Evolutionary conservation across 2,329 filamentous ascomycete genomes (phyloP), one percentile per base, ranked within the genome.

Genomic region (Pseudocercospora cruenta): DNA sequence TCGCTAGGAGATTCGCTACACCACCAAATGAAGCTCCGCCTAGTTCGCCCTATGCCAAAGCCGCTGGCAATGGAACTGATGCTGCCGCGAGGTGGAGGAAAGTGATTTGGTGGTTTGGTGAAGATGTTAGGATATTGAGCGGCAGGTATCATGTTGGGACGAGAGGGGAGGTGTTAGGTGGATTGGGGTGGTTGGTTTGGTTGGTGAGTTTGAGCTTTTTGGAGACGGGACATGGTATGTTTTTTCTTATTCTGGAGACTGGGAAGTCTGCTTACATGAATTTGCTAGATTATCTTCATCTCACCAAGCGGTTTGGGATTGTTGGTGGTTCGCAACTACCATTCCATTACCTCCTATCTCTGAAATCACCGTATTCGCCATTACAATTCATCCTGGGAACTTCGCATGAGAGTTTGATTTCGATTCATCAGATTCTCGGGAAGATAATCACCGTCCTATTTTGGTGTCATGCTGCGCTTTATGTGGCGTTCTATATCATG

Each of bases 251-350:
- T 21, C 7, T n/a, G n/a, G n/a, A n/a, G n/a, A n/a, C n/a, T n/a
- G n/a, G n/a, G n/a, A n/a, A n/a, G n/a, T n/a, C n/a, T n/a, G n/a
- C n/a, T n/a, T n/a, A n/a, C n/a, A n/a, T n/a, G n/a, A n/a, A n/a
- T n/a, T n/a, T 22, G 47, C 43, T n/a, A 55, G 87, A 89, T 75
- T 89, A 89, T 64, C 80, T 89, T 31, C 87, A 89, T 74, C 77
- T 89, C 24, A 89, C 87, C 24, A 89, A 88, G 77, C 83, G 87
- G 4, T 81, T 89, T 61, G 87, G 85, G 19, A 85, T 86, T 55
- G 81, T 89, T 58, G 86, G 80, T 22, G 81, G 86, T 5, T 88
- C 87, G 8, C 87, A 89, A 70, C 74, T 87, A 1, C 87, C 87
- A 1, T 74, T 88, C 2, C 86, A 88, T 62, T 86, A 88, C 64